phyloP scores from a whole-genome alignment of 345 rosid species.

The Acer negundo region DNA sequence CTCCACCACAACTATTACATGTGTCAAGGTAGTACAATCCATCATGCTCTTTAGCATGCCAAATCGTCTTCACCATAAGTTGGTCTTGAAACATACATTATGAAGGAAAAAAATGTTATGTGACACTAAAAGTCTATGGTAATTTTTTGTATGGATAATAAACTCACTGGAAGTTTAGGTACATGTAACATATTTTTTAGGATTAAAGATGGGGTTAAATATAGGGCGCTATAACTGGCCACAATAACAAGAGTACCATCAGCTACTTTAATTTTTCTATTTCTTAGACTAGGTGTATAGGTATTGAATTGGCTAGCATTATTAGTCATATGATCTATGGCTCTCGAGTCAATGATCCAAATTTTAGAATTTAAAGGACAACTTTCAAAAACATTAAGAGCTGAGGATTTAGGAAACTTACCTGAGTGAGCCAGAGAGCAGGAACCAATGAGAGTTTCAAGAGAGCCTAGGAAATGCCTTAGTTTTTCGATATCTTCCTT shows the following conservation, averaged over 20 bases:
- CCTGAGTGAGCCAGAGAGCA: too few species aligned
- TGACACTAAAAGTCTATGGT: not conserved
- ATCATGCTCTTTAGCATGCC: constrained; percentile 1
- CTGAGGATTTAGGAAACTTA: too few species aligned
- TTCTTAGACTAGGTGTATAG: not conserved
- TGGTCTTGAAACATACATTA: not conserved
- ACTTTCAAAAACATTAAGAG: too few species aligned
- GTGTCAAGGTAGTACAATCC: not conserved
- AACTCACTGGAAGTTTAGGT: not conserved
- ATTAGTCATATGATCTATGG: too few species aligned
- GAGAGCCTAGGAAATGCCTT: too few species aligned
- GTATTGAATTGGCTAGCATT: too few species aligned
- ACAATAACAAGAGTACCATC: not conserved
- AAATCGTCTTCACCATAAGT: not conserved
- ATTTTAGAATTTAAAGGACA: too few species aligned
- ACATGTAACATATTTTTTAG: not conserved
- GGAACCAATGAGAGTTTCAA: too few species aligned
- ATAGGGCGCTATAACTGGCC: too few species aligned
- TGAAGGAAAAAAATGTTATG: not conserved
- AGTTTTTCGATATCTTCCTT: too few species aligned
- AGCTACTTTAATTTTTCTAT: not conserved
- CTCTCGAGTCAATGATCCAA: too few species aligned
- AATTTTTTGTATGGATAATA: not conserved
- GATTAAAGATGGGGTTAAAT: too few species aligned
- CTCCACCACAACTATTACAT: not conserved